Conservation (phyloP, 2,329 filamentous ascomycete genomes). For the Aureobasidium sp. region DNA sequence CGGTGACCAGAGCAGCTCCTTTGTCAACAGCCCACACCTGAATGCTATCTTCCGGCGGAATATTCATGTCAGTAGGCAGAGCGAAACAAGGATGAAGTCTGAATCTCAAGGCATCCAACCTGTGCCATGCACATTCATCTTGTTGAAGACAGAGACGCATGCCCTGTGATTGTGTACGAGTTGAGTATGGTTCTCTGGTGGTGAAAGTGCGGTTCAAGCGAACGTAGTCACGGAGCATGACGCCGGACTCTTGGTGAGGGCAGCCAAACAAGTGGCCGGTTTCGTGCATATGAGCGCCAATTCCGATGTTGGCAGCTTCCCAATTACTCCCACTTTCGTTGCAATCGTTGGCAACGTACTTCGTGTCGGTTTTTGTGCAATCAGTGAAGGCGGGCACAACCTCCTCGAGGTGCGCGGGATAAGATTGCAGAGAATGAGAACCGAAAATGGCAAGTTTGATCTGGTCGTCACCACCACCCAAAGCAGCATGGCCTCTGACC, state of each 20-base stretch:
- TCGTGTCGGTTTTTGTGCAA: slow-evolving; percentile 79
- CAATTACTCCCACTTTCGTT: slow-evolving; percentile 84
- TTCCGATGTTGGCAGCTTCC: slow-evolving; percentile 92
- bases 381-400: slow-evolving; percentile 83
- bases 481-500: slow-evolving; percentile 72
- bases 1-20: slow-evolving; percentile 67
- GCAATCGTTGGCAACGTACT: slow-evolving; percentile 74
- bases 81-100: slow-evolving; percentile 85
- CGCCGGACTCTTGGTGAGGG: slow-evolving; percentile 79
- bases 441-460: slow-evolving; percentile 84
- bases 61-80: slow-evolving; percentile 64
- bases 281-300: slow-evolving; percentile 88
- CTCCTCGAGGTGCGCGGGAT: slow-evolving; percentile 82
- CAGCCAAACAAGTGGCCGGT: slow-evolving; percentile 85
- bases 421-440: slow-evolving; percentile 85
- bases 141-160: slow-evolving; percentile 61
- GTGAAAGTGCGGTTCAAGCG: slow-evolving; percentile 77
- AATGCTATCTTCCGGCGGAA: slow-evolving; percentile 61
- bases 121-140: slow-evolving; percentile 88
- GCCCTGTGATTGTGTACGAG: slow-evolving; percentile 76
- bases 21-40: slow-evolving; percentile 82
- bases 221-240: slow-evolving; percentile 88
- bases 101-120: slow-evolving; percentile 81
- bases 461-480: slow-evolving; percentile 68
- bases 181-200: slow-evolving; percentile 75